Conservation (phyloP, 2,329 filamentous ascomycete genomes). For the Fusarium goolgardi region DNA sequence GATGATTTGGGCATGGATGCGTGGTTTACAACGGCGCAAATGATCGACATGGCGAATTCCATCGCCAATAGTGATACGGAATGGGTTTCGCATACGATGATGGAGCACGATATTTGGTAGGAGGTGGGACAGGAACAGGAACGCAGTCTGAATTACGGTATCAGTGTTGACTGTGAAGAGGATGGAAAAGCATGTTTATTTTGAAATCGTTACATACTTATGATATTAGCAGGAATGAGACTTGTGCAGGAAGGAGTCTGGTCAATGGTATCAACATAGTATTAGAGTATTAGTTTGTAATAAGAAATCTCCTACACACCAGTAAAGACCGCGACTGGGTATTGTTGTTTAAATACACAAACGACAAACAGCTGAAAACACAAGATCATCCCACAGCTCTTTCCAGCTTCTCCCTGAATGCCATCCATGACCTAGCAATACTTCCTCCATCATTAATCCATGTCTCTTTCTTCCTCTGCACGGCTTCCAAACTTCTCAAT, state of each 20-base stretch:
- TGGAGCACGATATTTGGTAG: conserved; percentile 58
- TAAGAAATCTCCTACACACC: background rate
- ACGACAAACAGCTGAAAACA: too few species aligned
- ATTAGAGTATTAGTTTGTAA: background rate
- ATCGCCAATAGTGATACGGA: conserved; percentile 59
- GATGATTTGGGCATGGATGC: conserved; percentile 48
- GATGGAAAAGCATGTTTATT: background rate
- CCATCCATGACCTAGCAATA: background rate
- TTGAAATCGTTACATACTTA: background rate
- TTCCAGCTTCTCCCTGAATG: conserved; percentile 4
- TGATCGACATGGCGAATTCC: conserved; percentile 61
- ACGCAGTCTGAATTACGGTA: too few species aligned
- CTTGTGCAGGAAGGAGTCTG: background rate
- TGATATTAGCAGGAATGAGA: background rate
- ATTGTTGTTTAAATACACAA: background rate
- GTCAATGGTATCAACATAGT: background rate
- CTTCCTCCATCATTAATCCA: background rate
- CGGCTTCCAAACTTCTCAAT: conserved; percentile 4
- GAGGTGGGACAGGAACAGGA: background rate
- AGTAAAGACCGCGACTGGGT: background rate
- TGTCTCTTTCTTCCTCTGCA: conserved; percentile 3
- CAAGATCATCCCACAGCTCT: background rate
- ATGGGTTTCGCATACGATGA: conserved; percentile 60
- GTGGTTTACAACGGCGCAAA: conserved; percentile 58
- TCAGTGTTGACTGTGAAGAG: background rate